phyloP scores from a whole-genome alignment of 2,329 filamentous ascomycete species.

The Tricladium varicosporioides region DNA sequence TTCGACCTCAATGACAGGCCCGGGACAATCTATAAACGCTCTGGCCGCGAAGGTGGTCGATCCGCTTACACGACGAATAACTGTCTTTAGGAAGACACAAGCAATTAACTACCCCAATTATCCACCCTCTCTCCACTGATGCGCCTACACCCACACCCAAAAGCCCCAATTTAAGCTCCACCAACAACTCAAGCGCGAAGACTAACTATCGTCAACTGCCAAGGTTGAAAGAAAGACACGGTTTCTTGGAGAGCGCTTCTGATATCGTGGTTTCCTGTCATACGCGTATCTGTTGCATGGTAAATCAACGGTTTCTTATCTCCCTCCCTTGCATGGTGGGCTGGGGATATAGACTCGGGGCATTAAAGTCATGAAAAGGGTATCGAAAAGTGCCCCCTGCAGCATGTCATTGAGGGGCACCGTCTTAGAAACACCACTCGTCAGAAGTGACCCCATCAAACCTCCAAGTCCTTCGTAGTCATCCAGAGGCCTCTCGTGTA shows the following conservation, averaged over 20 bases:
- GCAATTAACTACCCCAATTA: neutral
- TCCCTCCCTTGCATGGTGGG: neutral
- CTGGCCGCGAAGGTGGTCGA: constrained; percentile 8
- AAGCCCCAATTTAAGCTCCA: too few relatives aligned
- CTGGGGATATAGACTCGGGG: neutral
- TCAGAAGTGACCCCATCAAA: constrained; percentile 1
- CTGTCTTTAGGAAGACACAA: neutral
- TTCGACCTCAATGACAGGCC: neutral
- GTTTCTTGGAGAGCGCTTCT: too few relatives aligned
- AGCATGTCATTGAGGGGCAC: neutral
- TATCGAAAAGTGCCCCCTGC: neutral
- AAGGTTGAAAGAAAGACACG: too few relatives aligned
- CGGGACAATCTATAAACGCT: constrained; percentile 6
- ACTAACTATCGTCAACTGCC: too few relatives aligned
- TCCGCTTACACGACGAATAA: constrained; percentile 14
- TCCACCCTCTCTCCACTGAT: too few relatives aligned
- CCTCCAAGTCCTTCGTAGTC: neutral
- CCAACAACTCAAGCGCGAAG: too few relatives aligned
- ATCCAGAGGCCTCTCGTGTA: neutral
- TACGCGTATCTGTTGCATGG: neutral
- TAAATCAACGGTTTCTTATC: neutral
- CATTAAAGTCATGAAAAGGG: neutral
- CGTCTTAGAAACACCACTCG: constrained; percentile 3
- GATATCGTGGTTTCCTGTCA: too few relatives aligned
- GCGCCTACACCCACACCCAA: too few relatives aligned